Evolutionary conservation across 176 grass and related monocot genomes (phyloP), one percentile per base, ranked within the genome.

Genomic region (Cenchrus fungigraminus): DNA sequence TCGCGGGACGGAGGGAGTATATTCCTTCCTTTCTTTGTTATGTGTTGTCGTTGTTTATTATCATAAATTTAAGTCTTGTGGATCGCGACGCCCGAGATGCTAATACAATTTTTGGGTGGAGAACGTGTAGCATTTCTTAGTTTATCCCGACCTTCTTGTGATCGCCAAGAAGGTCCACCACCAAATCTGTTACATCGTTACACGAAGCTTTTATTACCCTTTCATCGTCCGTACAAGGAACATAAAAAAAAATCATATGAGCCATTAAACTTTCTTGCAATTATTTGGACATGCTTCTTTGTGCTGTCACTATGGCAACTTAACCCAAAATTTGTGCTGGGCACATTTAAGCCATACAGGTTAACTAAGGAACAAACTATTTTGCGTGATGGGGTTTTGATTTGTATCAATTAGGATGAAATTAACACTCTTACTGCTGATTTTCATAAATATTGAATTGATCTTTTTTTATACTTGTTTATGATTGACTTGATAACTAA

Each of bases 31-130:
- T 72, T 59, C 8, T 51, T 52, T 85, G 82, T 32, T 51, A 61
- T 53, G n/a, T 1, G n/a, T 0, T 64, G 61, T 68, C 71, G 68
- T 89, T 53, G 52, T 1, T 76, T 82, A 62, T 77, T 81, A 62
- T 70, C 8, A 9, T 37, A 19, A 68, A 68, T 76, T 77, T 20
- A 70, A 77, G 78, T 34, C 53, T 55, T 12, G 15, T 12, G 15
- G 54, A 56, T 56, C n/a, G 42, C 76, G 5, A 64, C 20, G 65
- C 57, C 80, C 80, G 63, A 75, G 44, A 44, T 61, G 61, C 62
- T 37, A 20, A 17, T 6, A 67, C 53, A 3, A 2, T 51, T 72
- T 68, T 74, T 85, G 31, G 0, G 9, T 51, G 81, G 50, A 13
- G 13, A 67, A 66, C 57, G 28, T 45, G 47, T 14, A 45, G 1